Evolutionary conservation across 2,329 filamentous ascomycete species (phyloP).

Genomic region (Claviceps pazoutovae): DNA sequence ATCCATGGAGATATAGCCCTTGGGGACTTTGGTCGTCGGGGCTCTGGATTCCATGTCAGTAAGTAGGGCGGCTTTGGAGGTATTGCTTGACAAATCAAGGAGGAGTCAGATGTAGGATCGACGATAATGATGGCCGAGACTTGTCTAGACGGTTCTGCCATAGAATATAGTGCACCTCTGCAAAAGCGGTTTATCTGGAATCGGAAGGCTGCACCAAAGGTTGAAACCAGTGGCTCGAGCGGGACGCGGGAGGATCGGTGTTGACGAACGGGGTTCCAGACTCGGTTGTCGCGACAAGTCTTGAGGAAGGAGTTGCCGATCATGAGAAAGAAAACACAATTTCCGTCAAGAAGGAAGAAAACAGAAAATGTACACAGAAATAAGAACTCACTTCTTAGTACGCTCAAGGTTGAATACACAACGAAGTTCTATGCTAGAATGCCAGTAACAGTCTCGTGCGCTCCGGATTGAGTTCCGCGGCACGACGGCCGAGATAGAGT

Average conservation of each 20-base stretch:
- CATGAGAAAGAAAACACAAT: no score
- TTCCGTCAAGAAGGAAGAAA: no score
- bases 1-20: conserved; percentile 47
- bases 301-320: no score
- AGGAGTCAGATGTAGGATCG: neutral
- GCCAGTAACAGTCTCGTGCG: no score
- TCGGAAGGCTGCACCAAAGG: neutral
- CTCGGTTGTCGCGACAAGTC: no score
- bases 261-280: no score
- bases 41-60: conserved; percentile 41
- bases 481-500: neutral
- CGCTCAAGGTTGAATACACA: no score
- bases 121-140: neutral
- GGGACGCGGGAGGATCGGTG: neutral
- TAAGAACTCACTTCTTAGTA: no score
- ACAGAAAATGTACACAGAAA: no score
- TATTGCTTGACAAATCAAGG: neutral
- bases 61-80: conserved; percentile 4
- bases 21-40: conserved; percentile 23
- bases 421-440: no score
- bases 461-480: neutral
- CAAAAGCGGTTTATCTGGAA: neutral
- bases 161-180: neutral
- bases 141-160: neutral
- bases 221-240: neutral